Conservation (phyloP, 805 yeast genomes). For the Candida glaebosa region DNA sequence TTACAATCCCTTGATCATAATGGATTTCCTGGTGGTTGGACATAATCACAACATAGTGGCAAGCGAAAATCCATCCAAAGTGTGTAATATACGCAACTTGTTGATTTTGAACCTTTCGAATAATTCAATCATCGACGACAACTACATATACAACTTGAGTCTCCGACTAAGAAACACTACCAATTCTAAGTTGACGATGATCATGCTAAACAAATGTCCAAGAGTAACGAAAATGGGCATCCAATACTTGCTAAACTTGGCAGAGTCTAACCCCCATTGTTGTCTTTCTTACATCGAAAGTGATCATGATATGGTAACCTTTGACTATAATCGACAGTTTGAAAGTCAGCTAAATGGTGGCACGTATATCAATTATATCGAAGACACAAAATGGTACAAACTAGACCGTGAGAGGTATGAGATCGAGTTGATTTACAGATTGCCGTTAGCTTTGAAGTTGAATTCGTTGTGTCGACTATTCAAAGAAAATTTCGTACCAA, state of each 20-base stretch:
- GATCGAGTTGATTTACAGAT: slow-evolving; percentile 12
- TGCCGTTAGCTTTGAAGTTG: slow-evolving; percentile 24
- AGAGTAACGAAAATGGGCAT: slow-evolving; percentile 13
- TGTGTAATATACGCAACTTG: slow-evolving; percentile 25
- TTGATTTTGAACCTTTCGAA: slow-evolving; percentile 31
- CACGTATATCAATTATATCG: slow-evolving; percentile 8
- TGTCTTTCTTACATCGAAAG: slow-evolving; percentile 15
- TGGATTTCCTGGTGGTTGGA: slow-evolving; percentile 19
- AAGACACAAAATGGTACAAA: slow-evolving; percentile 22
- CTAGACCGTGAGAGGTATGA: slow-evolving; percentile 11
- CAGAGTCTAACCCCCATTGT: background rate
- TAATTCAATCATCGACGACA: slow-evolving; percentile 26
- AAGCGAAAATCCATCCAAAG: background rate
- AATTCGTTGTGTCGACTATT: slow-evolving; percentile 11
- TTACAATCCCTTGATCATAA: slow-evolving; percentile 17
- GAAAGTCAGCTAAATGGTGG: background rate
- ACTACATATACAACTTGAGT: slow-evolving; percentile 22
- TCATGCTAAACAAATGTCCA: slow-evolving; percentile 22
- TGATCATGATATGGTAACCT: slow-evolving; percentile 8
- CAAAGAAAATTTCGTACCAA: background rate
- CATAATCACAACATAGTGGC: background rate
- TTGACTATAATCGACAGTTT: slow-evolving; percentile 4
- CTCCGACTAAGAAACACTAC: slow-evolving; percentile 13
- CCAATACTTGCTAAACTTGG: slow-evolving; percentile 7
- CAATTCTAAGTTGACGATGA: slow-evolving; percentile 17